Conservation (phyloP, 768 basidiomycete species). For the Leccinum boreale region DNA sequence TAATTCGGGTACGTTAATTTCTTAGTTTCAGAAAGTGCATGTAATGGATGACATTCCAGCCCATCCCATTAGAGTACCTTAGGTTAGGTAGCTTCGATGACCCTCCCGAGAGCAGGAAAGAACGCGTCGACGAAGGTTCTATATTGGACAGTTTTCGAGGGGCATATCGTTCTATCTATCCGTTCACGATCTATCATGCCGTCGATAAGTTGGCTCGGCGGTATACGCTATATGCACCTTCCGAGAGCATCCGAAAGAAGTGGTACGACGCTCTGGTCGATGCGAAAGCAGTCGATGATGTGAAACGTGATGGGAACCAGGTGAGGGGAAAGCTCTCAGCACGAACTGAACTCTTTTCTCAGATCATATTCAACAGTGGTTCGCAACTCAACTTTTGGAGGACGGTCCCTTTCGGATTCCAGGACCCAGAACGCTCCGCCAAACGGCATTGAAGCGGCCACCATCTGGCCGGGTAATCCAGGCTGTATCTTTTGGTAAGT, state of each 20-base stretch:
- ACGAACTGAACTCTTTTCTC: constrained; percentile 2
- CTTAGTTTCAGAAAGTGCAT: neutral
- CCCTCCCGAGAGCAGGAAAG: constrained; percentile 60
- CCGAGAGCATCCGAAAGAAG: constrained; percentile 53
- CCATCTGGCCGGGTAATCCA: constrained; percentile 58
- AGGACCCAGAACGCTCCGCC: constrained; percentile 32
- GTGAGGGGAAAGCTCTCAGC: constrained; percentile 34
- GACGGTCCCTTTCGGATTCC: constrained; percentile 60
- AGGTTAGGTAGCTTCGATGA: constrained; percentile 62
- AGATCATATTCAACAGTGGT: constrained; percentile 48
- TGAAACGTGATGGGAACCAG: constrained; percentile 68
- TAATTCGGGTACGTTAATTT: constrained; percentile 56
- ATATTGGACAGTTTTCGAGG: constrained; percentile 55
- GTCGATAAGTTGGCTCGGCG: constrained; percentile 50
- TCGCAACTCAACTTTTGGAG: constrained; percentile 54
- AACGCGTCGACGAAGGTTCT: constrained; percentile 54
- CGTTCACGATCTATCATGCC: constrained; percentile 76
- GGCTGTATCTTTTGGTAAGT: constrained; percentile 64
- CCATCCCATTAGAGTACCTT: constrained; percentile 77
- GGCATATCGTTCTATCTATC: constrained; percentile 57
- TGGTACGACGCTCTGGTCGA: constrained; percentile 64
- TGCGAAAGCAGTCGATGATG: constrained; percentile 60
- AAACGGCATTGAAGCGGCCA: constrained; percentile 26
- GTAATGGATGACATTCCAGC: constrained; percentile 41
- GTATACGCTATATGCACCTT: constrained; percentile 70